Percentiles rank a stretch among this genome's conserved stretches.
Evolutionary conservation across 83 land plant species (phyloP).

Genomic region (Larix sibirica): DNA sequence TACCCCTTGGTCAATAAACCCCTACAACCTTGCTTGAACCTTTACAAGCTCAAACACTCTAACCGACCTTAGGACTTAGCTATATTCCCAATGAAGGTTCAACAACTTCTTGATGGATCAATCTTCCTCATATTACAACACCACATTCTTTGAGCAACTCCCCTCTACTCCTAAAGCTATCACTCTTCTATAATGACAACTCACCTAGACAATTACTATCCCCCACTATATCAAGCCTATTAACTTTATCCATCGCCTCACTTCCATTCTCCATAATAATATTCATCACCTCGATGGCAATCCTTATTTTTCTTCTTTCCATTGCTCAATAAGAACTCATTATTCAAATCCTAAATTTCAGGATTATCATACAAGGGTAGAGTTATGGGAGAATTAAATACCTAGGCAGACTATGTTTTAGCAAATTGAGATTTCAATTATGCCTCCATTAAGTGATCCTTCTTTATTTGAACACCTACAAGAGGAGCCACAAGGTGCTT

Average conservation of each 20-base stretch:
- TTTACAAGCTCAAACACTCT: too few relatives aligned
- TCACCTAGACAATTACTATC: conserved; percentile 19
- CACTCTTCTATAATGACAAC: conserved; percentile 37
- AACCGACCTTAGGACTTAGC: too few relatives aligned
- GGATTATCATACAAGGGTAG: background rate
- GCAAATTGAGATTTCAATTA: background rate
- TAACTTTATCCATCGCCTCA: conserved; percentile 34
- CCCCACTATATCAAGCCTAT: conserved; percentile 26
- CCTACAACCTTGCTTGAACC: too few relatives aligned
- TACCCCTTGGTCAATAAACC: too few relatives aligned
- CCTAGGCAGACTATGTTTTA: background rate
- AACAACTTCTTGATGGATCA: too few relatives aligned
- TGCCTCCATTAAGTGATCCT: conserved; percentile 23
- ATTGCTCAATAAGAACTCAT: conserved; percentile 39
- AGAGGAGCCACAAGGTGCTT: conserved; percentile 44
- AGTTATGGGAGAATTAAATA: background rate
- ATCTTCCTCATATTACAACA: conserved; percentile 50
- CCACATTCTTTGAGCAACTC: conserved; percentile 57
- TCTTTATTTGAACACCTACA: conserved; percentile 26
- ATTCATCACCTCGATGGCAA: conserved; percentile 33
- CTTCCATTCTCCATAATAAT: conserved; percentile 36
- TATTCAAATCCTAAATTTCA: conserved; percentile 12
- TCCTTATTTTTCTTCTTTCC: conserved; percentile 41
- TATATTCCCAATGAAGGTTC: too few relatives aligned
- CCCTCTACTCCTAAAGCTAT: conserved; percentile 29